Evolutionary conservation across 805 yeast species (phyloP).

Genomic region (Ogataea trehaloabstinens): DNA sequence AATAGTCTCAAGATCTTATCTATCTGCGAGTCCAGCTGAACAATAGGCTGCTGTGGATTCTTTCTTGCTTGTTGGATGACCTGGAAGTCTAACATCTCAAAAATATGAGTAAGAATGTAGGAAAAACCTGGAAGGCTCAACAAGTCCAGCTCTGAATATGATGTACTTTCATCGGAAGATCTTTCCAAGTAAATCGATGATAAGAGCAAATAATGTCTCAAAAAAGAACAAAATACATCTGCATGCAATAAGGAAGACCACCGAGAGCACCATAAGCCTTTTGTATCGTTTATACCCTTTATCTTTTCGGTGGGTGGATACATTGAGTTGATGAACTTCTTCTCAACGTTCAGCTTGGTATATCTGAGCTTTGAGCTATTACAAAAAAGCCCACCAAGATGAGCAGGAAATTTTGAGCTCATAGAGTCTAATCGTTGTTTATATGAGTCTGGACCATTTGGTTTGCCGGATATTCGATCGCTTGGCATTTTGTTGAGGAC

Average conservation of each 20-base stretch:
- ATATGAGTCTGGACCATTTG: slow-evolving; percentile 3
- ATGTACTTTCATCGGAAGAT: background rate
- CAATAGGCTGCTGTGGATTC: slow-evolving; percentile 1
- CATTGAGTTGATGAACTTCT: slow-evolving; percentile 35
- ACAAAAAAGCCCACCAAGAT: slow-evolving; percentile 22
- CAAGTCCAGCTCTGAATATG: slow-evolving; percentile 11
- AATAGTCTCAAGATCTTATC: slow-evolving; percentile 34
- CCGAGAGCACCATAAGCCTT: slow-evolving; percentile 59
- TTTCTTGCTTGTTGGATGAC: slow-evolving; percentile 13
- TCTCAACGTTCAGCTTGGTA: slow-evolving; percentile 28
- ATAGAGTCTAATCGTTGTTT: slow-evolving; percentile 10
- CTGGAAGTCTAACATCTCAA: slow-evolving; percentile 35
- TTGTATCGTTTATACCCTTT: slow-evolving; percentile 53
- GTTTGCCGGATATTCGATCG: slow-evolving; percentile 5
- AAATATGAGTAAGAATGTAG: slow-evolving; percentile 44
- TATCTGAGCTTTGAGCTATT: slow-evolving; percentile 21
- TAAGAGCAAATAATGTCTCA: slow-evolving; percentile 52
- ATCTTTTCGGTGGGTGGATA: slow-evolving; percentile 37
- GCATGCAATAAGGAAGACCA: slow-evolving; percentile 55
- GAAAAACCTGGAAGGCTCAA: slow-evolving; percentile 44
- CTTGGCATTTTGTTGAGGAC: slow-evolving; percentile 17
- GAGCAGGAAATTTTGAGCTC: slow-evolving; percentile 21
- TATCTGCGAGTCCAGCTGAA: slow-evolving; percentile 21
- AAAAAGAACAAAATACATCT: slow-evolving; percentile 58
- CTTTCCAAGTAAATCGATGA: slow-evolving; percentile 21